A percentile compares a stretch with the other conserved stretches of the same genome.
These are phyloP conservation scores for Pythium grandisporangium DNA, from an alignment of 352 stramenopile species.

Conservation along the genomic window DNA sequence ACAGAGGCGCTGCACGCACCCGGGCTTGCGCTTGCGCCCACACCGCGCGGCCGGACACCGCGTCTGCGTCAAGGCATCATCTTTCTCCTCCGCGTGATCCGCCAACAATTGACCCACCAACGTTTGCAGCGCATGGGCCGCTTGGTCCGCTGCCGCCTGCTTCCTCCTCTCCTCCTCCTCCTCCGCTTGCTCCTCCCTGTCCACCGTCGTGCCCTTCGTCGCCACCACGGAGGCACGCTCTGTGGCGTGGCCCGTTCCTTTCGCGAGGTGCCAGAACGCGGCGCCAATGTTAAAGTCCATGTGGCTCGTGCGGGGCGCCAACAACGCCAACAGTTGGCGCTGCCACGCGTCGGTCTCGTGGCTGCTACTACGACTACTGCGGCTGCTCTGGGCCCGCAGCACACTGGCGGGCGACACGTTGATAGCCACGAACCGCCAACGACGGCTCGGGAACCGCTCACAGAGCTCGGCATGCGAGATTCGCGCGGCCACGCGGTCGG, in stretches of 20 bases:
- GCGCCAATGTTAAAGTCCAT: slow-evolving; percentile 98
- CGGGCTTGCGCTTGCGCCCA: slow-evolving; percentile 29
- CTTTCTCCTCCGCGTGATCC: no score
- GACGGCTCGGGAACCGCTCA: slow-evolving; percentile 70
- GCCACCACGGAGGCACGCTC: no score
- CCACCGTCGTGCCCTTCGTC: no score
- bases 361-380: no score
- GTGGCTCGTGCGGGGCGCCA: slow-evolving; percentile 82
- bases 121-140: no score
- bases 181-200: slow-evolving; percentile 10
- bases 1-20: slow-evolving; percentile 33
- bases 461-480: slow-evolving; percentile 77
- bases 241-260: slow-evolving; percentile 41
- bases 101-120: no score
- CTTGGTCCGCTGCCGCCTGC: no score
- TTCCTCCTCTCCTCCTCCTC: no score
- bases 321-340: slow-evolving; percentile 59
- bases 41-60: slow-evolving; percentile 31
- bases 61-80: no score
- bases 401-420: slow-evolving; percentile 80
- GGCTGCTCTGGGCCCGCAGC: no score
- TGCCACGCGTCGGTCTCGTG: no score
- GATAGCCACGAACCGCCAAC: slow-evolving; percentile 80
- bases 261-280: slow-evolving; percentile 93
- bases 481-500: slow-evolving; percentile 88